phyloP scores from a whole-genome alignment of 148 eudicot genomes.

The Rhododendron griersonianum region DNA sequence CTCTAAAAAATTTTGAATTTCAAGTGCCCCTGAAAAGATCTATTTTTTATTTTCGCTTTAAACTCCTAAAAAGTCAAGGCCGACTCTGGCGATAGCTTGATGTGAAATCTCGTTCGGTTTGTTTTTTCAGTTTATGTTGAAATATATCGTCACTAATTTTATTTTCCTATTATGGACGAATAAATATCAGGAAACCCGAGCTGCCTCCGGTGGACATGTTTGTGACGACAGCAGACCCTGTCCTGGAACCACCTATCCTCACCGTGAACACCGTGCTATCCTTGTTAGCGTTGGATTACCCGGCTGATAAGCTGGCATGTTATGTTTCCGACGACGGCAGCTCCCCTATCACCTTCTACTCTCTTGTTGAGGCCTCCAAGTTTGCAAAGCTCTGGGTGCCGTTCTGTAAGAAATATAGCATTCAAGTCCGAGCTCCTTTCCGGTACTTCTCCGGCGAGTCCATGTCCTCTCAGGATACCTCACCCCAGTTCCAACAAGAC shows the following conservation, averaged over 20 bases:
- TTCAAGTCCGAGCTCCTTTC: constrained; percentile 35
- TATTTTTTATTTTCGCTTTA: no score
- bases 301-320: constrained; percentile 32
- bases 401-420: constrained; percentile 26
- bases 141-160: not conserved
- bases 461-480: not conserved
- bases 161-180: not conserved
- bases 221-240: constrained; percentile 40
- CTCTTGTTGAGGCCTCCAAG: constrained; percentile 25
- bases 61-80: no score
- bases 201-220: constrained; percentile 37
- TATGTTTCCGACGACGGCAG: constrained; percentile 39
- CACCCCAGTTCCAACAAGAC: constrained; percentile 25
- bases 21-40: no score
- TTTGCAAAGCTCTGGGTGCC: constrained; percentile 45
- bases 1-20: no score
- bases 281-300: constrained; percentile 35
- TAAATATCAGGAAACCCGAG: not conserved
- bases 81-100: no score
- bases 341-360: constrained; percentile 32
- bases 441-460: constrained; percentile 20
- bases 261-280: constrained; percentile 38
- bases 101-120: not conserved
- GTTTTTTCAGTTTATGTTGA: not conserved
- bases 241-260: constrained; percentile 31